Evolutionary conservation across 2,329 filamentous ascomycete genomes (phyloP).

Genomic region (Fusarium setosum): DNA sequence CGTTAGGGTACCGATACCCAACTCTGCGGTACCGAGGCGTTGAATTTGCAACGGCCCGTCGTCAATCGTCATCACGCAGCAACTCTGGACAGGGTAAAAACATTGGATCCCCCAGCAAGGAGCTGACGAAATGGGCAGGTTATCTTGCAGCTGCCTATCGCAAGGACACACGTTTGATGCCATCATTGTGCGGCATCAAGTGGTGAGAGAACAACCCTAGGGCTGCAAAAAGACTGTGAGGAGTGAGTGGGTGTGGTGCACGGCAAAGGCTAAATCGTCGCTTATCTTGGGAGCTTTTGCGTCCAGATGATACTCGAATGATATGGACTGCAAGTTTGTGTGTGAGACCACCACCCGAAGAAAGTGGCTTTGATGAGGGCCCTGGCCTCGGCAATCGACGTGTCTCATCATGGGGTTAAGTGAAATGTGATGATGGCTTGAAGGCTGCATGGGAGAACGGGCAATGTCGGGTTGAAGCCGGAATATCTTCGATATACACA

Average conservation of each 20-base stretch:
- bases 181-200: slow-evolving; percentile 34
- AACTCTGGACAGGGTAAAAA: slow-evolving; percentile 15
- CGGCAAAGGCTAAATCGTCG: slow-evolving; percentile 21
- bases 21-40: slow-evolving; percentile 34
- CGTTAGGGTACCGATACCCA: slow-evolving; percentile 36
- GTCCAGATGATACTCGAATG: background rate
- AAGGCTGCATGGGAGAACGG: too few species aligned
- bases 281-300: slow-evolving; percentile 22
- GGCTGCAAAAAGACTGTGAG: background rate
- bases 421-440: too few species aligned
- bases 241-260: background rate
- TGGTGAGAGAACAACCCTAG: background rate
- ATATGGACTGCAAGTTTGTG: too few species aligned
- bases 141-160: slow-evolving; percentile 22
- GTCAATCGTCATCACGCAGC: slow-evolving; percentile 40
- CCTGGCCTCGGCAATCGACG: too few species aligned
- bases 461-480: too few species aligned
- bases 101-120: slow-evolving; percentile 9
- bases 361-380: too few species aligned
- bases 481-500: too few species aligned
- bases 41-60: slow-evolving; percentile 3
- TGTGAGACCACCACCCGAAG: too few species aligned
- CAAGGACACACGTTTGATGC: slow-evolving; percentile 30
- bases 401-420: too few species aligned
- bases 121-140: slow-evolving; percentile 22